These are phyloP conservation scores for Tetrastigma voinierianum DNA, from an alignment of 164 flowering plant species.

Conservation along the genomic window DNA sequence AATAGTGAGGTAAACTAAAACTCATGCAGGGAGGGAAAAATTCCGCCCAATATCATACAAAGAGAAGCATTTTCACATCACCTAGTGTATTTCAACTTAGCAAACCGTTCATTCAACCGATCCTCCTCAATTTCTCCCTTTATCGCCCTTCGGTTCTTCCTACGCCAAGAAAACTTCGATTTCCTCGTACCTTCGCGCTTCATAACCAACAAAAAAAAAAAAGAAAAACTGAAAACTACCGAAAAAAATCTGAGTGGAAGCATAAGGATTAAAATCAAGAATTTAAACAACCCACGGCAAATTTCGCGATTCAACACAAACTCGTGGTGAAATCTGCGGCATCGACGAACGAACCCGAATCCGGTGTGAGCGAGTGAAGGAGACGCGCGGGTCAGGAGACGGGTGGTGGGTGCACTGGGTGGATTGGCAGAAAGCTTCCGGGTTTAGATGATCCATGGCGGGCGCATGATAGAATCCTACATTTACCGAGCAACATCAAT, in stretches of 20 bases:
- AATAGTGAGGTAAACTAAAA: background rate
- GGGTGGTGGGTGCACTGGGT: constrained; percentile 11
- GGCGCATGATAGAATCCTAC: too few relatives aligned
- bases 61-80: constrained; percentile 16
- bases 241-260: background rate
- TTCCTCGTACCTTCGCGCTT: background rate
- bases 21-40: background rate
- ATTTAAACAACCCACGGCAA: background rate
- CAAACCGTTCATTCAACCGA: too few relatives aligned
- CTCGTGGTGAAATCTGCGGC: too few relatives aligned
- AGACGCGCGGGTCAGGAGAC: constrained; percentile 3
- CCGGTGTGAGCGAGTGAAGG: constrained; percentile 9
- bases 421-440: too few relatives aligned
- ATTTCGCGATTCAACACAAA: too few relatives aligned
- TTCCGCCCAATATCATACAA: background rate
- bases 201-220: too few relatives aligned
- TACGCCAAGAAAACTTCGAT: too few relatives aligned
- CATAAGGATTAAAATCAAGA: background rate
- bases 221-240: background rate
- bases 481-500: too few relatives aligned
- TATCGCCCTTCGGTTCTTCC: too few relatives aligned
- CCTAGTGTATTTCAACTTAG: constrained; percentile 69
- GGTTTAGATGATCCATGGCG: too few relatives aligned
- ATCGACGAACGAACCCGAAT: constrained; percentile 14
- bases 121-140: too few relatives aligned